Base-by-base conservation (phyloP, 2,329 filamentous ascomycete genomes). In the Pochonia chlamydosporia region DNA sequence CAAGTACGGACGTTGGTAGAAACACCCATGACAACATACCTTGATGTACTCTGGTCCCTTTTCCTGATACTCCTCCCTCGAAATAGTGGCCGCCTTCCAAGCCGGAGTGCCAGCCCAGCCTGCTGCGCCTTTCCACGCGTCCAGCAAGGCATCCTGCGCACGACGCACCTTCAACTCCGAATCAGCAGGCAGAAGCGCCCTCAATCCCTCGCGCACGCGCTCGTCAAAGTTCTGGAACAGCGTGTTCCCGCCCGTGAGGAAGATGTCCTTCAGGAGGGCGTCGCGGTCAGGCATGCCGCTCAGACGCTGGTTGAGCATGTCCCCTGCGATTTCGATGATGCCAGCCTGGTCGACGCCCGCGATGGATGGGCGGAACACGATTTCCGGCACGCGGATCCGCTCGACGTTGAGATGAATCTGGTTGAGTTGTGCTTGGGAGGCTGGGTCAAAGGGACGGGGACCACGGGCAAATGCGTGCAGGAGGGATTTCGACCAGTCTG, bases 351-450 rank as follows among this genome's bases (percentile, higher is more conserved):
- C 91, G 40, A 96, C 72, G 6, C 91, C 91, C 0, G 91, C 91
- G 60, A 97, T 95, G 14, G 85, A 84, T 1, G 91, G 92, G 61
- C 95, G 89, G 72, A 96, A 96, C 16, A 96, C 79, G 8, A 96
- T 85, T 69, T 97, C 92, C 3, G 91, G 91, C 2, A 95, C 89
- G 43, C 91, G 86, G 65, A 97, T 95, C 47, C 92, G 85, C 73
- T 97, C 91, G 46, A 99, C 89, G 64, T 99, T 99, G 53, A 99
- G 81, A 65, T 99, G 93, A 44, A 99, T 73, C 67, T 97, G 92
- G 65, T 90, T 84, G 16, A 82, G 81, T 69, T 99, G 73, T 16
- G 84, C 81, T 57, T 93, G 87, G 48, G 83, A 87, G 47, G 89
- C 82, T 0, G 83, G 71, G 56, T 97, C 86, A 55, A 90, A 95